Base-by-base conservation (phyloP, 108 stramenopile genomes). In the Conticribra guillardii region DNA sequence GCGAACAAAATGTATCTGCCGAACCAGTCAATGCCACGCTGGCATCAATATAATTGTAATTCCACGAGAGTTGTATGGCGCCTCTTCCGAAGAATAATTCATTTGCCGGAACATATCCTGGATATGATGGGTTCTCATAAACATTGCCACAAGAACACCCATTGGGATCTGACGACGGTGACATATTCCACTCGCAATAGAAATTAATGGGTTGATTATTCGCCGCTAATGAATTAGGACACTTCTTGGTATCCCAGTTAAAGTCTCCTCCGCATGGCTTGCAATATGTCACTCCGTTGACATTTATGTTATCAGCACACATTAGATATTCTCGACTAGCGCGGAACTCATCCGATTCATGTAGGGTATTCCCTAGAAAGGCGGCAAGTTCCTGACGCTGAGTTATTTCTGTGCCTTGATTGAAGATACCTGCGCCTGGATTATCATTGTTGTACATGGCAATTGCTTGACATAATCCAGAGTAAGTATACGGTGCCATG, bases 311-410 rank as follows among this genome's bases (percentile, higher is more conserved):
- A 19, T 57, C 56, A 9, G 28, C 56, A 5, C 56, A 57, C n/a
- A 17, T 17, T 29, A 57, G 18, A 29, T 57, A 57, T 23, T 57
- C 29, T 1, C 68, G 3, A 5, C 34, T 22, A 14, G 68, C 45
- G 15, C 58, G 51, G 3, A 69, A 58, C 16, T 69, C 68, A 50
- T 58, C 44, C 23, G 34, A 44, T 15, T 54, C 55, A 32, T 69
- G 68, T 23, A 69, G 19, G 3, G 41, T 45, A 69, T 69, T 57
- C 44, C 53, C 56, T 5, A 69, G 11, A 19, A 69, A 69, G 1
- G 68, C 68, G 0, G 68, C 68, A 2, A 69, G 7, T 22, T 69
- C 68, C 21, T 69, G 56, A n/a, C 48, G 24, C 18, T 50, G 57
- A 17, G 57, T 22, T 26, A 33, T 8, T 27, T 59, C 57, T 0